These are phyloP conservation scores for rapeseed (Brassica napus) DNA, from an alignment of 345 rosid species.

Conservation along the genomic window DNA sequence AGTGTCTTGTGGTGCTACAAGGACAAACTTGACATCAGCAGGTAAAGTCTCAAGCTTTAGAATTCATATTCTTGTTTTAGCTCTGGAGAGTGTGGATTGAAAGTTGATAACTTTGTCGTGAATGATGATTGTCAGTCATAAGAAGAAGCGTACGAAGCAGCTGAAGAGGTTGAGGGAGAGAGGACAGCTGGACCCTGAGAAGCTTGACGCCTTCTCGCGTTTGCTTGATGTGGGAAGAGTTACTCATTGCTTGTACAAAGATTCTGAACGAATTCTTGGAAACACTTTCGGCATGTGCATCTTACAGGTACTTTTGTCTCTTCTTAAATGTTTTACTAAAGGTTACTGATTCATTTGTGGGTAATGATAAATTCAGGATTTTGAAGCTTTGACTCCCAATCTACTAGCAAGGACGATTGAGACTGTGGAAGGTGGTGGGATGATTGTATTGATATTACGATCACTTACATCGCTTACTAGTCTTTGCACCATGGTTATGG, in stretches of 20 bases:
- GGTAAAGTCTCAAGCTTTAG: constrained; percentile 44
- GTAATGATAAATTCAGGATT: constrained; percentile 55
- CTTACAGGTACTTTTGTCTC: constrained; percentile 62
- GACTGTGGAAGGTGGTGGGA: constrained; percentile 97
- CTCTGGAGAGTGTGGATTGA: not conserved
- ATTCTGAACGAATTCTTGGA: constrained; percentile 84
- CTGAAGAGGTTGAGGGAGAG: constrained; percentile 79
- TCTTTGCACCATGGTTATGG: constrained; percentile 96
- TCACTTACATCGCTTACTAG: constrained; percentile 85
- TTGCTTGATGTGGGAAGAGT: constrained; percentile 83
- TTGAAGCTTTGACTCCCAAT: constrained; percentile 96
- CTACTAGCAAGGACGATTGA: constrained; percentile 94
- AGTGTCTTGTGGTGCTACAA: constrained; percentile 92
- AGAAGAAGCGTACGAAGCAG: constrained; percentile 87
- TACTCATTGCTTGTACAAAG: constrained; percentile 89
- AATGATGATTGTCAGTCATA: constrained; percentile 59
- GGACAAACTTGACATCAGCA: constrained; percentile 96
- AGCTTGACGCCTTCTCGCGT: constrained; percentile 87
- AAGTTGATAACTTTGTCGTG: not conserved
- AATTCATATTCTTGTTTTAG: not conserved
- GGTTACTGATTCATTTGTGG: constrained; percentile 13
- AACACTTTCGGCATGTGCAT: constrained; percentile 97
- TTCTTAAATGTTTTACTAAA: not conserved
- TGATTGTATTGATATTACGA: constrained; percentile 73
- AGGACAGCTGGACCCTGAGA: constrained; percentile 88